These are phyloP conservation scores for Asterophora parasitica DNA, from an alignment of 768 basidiomycete species.

Conservation along the genomic window DNA sequence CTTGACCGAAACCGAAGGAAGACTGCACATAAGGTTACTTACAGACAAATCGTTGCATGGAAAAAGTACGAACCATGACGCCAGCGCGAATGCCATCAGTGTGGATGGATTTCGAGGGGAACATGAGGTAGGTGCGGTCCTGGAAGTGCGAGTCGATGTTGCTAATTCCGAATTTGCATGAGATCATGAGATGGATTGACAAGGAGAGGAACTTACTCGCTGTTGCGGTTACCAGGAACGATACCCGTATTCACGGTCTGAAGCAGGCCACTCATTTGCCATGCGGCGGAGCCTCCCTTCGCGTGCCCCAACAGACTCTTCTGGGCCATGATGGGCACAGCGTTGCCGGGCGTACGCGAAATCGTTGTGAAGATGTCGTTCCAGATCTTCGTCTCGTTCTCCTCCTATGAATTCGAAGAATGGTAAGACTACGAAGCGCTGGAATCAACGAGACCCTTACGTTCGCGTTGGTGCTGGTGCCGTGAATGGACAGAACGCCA, in stretches of 20 bases:
- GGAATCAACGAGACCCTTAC: constrained; percentile 26
- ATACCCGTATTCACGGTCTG: constrained; percentile 83
- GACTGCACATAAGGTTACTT: constrained; percentile 45
- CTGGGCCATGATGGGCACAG: constrained; percentile 96
- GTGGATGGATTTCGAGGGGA: constrained; percentile 94
- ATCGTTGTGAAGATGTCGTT: constrained; percentile 90
- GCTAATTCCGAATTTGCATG: constrained; percentile 32
- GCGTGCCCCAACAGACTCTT: constrained; percentile 97
- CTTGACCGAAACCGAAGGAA: constrained; percentile 98
- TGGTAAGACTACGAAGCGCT: constrained; percentile 4
- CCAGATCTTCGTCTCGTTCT: constrained; percentile 97
- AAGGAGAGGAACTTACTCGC: constrained; percentile 62
- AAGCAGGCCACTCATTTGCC: constrained; percentile 91
- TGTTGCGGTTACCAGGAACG: constrained; percentile 93
- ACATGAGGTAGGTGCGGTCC: constrained; percentile 86
- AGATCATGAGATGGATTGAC: neutral
- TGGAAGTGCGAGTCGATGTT: constrained; percentile 94
- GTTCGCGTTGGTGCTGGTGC: constrained; percentile 84
- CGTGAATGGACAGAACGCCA: constrained; percentile 85
- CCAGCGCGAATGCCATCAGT: constrained; percentile 90
- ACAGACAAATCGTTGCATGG: neutral
- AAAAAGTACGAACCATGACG: constrained; percentile 64
- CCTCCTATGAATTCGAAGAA: constrained; percentile 51
- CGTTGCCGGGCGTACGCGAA: constrained; percentile 88
- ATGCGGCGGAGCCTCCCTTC: constrained; percentile 98